Conservation (phyloP, 2,329 filamentous ascomycete genomes). For the Tolypocladium endophyticum region DNA sequence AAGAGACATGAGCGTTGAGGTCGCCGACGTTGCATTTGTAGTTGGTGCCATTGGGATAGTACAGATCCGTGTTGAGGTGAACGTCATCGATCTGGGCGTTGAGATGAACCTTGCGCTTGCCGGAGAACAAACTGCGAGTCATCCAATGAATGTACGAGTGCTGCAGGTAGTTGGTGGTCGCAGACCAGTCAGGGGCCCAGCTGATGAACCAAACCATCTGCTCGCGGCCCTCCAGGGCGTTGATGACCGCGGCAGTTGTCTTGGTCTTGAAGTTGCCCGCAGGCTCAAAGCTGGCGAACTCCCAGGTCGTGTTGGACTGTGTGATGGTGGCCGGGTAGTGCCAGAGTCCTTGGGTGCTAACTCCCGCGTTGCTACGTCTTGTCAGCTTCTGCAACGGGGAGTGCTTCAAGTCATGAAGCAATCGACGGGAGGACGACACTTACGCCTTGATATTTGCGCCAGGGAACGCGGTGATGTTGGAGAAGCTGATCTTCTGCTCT, state of each 20-base stretch:
- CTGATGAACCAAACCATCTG: slow-evolving; percentile 53
- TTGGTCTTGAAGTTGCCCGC: slow-evolving; percentile 24
- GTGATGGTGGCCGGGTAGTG: slow-evolving; percentile 48
- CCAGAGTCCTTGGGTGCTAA: slow-evolving; percentile 41
- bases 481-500: slow-evolving; percentile 42
- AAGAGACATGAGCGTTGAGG: slow-evolving; percentile 32
- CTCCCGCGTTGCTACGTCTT: slow-evolving; percentile 23
- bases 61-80: slow-evolving; percentile 42
- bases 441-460: slow-evolving; percentile 41
- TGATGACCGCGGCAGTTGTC: slow-evolving; percentile 48
- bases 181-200: slow-evolving; percentile 31
- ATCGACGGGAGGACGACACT: slow-evolving; percentile 1
- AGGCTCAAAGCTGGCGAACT: slow-evolving; percentile 42
- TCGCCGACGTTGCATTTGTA: slow-evolving; percentile 40
- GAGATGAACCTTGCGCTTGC: slow-evolving; percentile 43
- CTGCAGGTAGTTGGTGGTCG: slow-evolving; percentile 46
- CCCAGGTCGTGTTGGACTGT: slow-evolving; percentile 39
- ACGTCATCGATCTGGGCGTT: slow-evolving; percentile 53
- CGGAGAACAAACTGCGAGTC: slow-evolving; percentile 46
- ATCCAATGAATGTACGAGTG: slow-evolving; percentile 54
- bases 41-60: slow-evolving; percentile 31
- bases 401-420: not conserved
- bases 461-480: slow-evolving; percentile 40
- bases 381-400: not conserved
- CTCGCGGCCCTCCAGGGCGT: slow-evolving; percentile 43